Base-by-base conservation (phyloP, 495 filamentous ascomycete species). In the Lophium mytilinum region DNA sequence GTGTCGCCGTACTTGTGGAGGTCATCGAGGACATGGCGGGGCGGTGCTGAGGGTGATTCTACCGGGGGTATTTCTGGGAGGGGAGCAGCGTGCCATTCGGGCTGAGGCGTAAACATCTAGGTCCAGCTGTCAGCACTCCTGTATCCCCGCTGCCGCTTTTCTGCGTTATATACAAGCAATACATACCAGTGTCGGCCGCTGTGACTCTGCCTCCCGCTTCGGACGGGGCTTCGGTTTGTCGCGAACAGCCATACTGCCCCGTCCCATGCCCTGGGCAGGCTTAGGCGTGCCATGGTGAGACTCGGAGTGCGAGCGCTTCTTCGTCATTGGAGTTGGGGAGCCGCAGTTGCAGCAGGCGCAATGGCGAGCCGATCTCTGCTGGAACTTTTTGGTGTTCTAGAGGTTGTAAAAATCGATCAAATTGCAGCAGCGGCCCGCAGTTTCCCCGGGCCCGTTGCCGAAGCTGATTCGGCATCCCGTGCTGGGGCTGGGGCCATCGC, bases 11-110 rank as follows among this genome's bases (percentile, higher is more conserved):
- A 82, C 1, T 80, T 71, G 61, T 93, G 85, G 17, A 97, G 69
- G 43, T 83, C 83, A n/a, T 83, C 79, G 21, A 93, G 75, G 18
- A 85, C 71, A 49, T 83, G 74, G 71, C 52, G 84, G 75, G 35
- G 80, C 71, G 35, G 77, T 64, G 36, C 73, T 70, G 58, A 78
- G 67, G 56, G 77, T 70, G 52, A 79, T 75, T 14, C 73, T 62
- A 30, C 67, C 60, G 66, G 56, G 9, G 77, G 71, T 8, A 92
- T 71, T 8, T 71, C 63, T 41, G 85, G 83, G 37, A 91, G 77
- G 54, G 76, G 68, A 37, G 78, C 75, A 45, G 80, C 78, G 69
- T 95, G 86, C 92, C 92, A 97, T 65, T 96, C 91, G 46, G 89
- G 82, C 55, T 86, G 79, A 37, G 89, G 87, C 56, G 81, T 74